Evolutionary conservation across 306 rosid genomes (phyloP), one percentile per base, ranked within the genome.

Genomic region (Delonix regia): DNA sequence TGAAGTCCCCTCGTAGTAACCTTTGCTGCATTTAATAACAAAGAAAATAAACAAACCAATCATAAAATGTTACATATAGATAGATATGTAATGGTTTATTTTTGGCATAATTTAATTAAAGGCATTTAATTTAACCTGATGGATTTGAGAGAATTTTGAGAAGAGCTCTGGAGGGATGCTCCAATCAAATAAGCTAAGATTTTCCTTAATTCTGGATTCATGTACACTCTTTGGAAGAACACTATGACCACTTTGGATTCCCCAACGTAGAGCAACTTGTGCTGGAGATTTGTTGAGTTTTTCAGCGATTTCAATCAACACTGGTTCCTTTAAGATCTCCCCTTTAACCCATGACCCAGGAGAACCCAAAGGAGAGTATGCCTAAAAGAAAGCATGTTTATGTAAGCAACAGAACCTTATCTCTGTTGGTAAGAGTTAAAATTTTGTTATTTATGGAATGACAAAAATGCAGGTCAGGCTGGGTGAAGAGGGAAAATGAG

Each of bases 261-360:
- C 97, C 93, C 97, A 90, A 25, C 91, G 87, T 42, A 90, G 79
- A 5, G 94, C 85, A 49, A 90, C 93, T 83, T 92, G 94, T 33
- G 90, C 97, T 0, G 91, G 87, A 69, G 97, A 77, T 78, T 88
- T 82, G 49, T 87, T 33, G 61, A 90, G 91, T 30, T 88, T 82
- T 77, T 84, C 76, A 19, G 93, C 90, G 30, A 87, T 84, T 82
- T 92, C 94, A 79, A 82, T 39, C 81, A 90, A 57, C 65, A 85
- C 28, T 42, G 90, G 90, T 69, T 90, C 94, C 82, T 89, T 90
- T 83, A 92, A 81, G 74, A 88, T 71, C 78, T 88, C 93, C 24
- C 97, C 91, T 64, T 90, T 92, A 45, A 92, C 2, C 94, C 93
- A 92, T 25, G 93, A 71, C 15, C 93, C 94, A 3, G 94, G 94